Conservation (phyloP, 1,284 basidiomycete genomes). For the Sporisorium sorghi region DNA sequence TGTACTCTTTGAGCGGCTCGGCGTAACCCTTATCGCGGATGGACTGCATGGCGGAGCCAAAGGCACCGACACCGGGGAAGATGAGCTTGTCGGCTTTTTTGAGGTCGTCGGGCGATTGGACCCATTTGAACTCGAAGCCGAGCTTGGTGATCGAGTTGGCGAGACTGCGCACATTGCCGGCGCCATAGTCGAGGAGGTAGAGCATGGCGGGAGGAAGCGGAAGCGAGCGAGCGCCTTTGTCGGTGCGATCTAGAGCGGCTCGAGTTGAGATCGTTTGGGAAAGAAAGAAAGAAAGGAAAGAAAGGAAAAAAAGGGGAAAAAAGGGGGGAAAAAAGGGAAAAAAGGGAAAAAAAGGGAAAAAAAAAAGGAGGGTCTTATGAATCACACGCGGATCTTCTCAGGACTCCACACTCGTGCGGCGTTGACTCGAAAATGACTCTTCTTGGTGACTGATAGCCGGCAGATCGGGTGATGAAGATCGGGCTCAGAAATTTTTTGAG, state of each 20-base stretch:
- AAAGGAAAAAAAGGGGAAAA: too few relatives aligned
- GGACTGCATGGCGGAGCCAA: conserved; percentile 85
- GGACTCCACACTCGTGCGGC: neutral
- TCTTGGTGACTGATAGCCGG: conserved; percentile 22
- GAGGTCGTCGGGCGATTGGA: conserved; percentile 85
- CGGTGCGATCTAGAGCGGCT: too few relatives aligned
- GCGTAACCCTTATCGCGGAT: conserved; percentile 81
- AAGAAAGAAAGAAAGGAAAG: neutral
- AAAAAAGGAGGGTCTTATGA: too few relatives aligned
- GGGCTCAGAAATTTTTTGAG: too few relatives aligned
- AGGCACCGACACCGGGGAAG: conserved; percentile 98
- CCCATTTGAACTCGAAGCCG: conserved; percentile 91
- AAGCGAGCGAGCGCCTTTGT: neutral
- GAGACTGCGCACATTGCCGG: conserved; percentile 72
- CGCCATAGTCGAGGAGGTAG: conserved; percentile 69
- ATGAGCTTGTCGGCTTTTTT: conserved; percentile 88
- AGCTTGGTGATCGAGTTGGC: conserved; percentile 91
- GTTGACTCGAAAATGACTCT: conserved; percentile 36
- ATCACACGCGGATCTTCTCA: conserved; percentile 11
- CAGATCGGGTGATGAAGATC: conserved; percentile 12
- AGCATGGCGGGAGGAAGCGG: conserved; percentile 44
- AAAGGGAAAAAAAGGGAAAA: neutral
- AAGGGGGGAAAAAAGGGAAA: too few relatives aligned
- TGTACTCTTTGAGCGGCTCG: conserved; percentile 84
- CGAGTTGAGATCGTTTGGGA: too few relatives aligned